Evolutionary conservation across 352 stramenopile species (phyloP).

Genomic region (Poterioochromonas sp.): DNA sequence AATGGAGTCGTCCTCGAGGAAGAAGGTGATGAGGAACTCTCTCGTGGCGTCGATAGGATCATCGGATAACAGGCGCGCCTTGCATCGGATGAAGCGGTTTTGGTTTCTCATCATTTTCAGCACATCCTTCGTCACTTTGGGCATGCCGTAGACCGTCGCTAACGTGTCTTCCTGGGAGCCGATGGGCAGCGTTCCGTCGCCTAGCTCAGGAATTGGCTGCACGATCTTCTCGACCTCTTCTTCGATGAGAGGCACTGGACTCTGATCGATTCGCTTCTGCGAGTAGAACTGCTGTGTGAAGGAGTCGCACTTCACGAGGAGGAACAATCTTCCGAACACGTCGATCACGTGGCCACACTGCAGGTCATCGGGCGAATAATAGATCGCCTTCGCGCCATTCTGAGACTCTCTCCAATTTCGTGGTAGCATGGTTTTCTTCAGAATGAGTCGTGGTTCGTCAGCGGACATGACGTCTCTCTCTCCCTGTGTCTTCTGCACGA

Average conservation of each 20-base stretch:
- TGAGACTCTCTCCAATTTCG: slow-evolving; percentile 15
- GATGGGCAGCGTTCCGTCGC: slow-evolving; percentile 40
- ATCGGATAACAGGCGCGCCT: slow-evolving; percentile 34
- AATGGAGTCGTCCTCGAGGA: slow-evolving; percentile 45
- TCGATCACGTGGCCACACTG: slow-evolving; percentile 24
- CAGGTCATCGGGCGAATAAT: not conserved
- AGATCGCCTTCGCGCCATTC: not conserved
- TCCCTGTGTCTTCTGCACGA: not conserved
- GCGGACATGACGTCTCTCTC: not conserved
- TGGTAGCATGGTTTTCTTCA: slow-evolving; percentile 27
- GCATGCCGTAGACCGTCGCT: slow-evolving; percentile 40
- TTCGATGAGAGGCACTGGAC: slow-evolving; percentile 6
- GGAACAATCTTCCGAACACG: slow-evolving; percentile 21
- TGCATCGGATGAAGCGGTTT: slow-evolving; percentile 31
- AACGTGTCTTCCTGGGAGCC: slow-evolving; percentile 44
- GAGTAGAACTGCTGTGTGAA: slow-evolving; percentile 36
- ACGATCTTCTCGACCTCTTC: slow-evolving; percentile 28
- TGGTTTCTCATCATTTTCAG: slow-evolving; percentile 38
- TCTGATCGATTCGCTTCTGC: slow-evolving; percentile 15
- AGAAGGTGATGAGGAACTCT: slow-evolving; percentile 43
- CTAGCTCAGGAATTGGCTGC: slow-evolving; percentile 36
- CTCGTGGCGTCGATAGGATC: slow-evolving; percentile 34
- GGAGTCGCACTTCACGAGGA: slow-evolving; percentile 37
- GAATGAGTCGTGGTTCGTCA: slow-evolving; percentile 12
- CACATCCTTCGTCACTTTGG: slow-evolving; percentile 35